Evolutionary conservation across 1,139 yeast genomes (phyloP), one percentile per base, ranked within the genome.

Genomic region (Debaryomycetaceae sp.): DNA sequence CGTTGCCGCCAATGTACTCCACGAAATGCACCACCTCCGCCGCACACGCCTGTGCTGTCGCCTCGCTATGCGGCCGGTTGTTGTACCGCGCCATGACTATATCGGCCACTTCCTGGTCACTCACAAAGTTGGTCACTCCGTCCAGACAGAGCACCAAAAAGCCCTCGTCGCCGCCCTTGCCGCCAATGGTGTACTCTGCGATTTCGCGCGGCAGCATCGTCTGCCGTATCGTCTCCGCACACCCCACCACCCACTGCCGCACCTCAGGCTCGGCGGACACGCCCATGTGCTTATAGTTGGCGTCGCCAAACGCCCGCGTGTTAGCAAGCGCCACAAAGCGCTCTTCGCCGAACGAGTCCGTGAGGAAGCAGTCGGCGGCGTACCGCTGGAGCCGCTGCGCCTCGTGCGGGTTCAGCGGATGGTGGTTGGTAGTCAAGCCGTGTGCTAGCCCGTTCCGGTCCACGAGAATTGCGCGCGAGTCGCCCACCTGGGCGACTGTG

Each of bases 311-410:
- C 2, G 96, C 69, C 37, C 98, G 65, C 2, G 98, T 90, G 47
- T 90, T 90, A 25, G 96, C 95, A 44, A 77, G 76, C 36, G 79
- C 72, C 27, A 85, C 70, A 44, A 79, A 87, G 36, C 98, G 53
- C 44, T 81, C 85, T 45, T 86, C 95, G 3, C 98, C 98, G 58
- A 87, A 90, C 5, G 96, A 80, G 48, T 90, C 97, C 4, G 85
- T 77, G 76, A 72, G 69, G 45, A 82, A 73, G 44, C 82, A 72
- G 27, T 76, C 77, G 4, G 92, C 71, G n/a, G 79, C 68, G 43
- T 70, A 82, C 37, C 73, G 68, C 26, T 80, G 63, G 30, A 90
- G 58, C 35, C 98, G 59, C 31, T 72, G 62, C 2, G 82, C 72
- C 51, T 90, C 98, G 12, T 73, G 60, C 1, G 87, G 80, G 29